Conservation (phyloP, 192 early-diverging fungal species). For the Mortierella claussenii region DNA sequence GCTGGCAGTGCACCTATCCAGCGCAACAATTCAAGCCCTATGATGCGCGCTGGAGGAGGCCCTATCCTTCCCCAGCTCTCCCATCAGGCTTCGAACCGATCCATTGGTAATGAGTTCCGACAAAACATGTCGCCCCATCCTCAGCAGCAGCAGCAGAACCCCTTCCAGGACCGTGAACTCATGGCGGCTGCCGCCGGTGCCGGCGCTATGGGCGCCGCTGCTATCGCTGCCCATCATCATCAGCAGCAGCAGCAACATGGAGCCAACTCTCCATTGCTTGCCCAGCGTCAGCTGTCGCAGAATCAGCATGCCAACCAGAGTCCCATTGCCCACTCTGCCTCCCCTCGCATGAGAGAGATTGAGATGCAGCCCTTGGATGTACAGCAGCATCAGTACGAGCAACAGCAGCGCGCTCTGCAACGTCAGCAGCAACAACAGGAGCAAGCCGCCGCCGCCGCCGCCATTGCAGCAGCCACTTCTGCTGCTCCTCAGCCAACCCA, state of each 20-base stretch:
- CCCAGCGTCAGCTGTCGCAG: conserved; percentile 9
- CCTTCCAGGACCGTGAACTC: conserved; percentile 41
- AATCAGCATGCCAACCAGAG: too few relatives aligned
- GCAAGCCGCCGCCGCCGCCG: conserved; percentile 2
- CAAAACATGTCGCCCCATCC: conserved; percentile 9
- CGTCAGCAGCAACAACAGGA: conserved; percentile 30
- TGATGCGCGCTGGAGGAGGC: conserved; percentile 30
- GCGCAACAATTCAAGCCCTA: conserved; percentile 33
- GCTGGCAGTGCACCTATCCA: conserved; percentile 14
- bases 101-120: conserved; percentile 9
- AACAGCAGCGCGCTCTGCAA: conserved; percentile 32
- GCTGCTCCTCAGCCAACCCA: neutral
- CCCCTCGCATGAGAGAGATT: conserved; percentile 29
- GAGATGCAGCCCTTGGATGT: conserved; percentile 53
- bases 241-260: neutral
- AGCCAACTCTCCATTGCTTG: conserved; percentile 1
- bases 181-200: conserved; percentile 21
- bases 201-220: conserved; percentile 5
- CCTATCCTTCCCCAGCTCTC: neutral
- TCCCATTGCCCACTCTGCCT: neutral
- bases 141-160: conserved; percentile 18
- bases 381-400: conserved; percentile 52
- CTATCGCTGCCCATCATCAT: neutral
- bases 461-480: conserved; percentile 1
- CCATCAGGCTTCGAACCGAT: conserved; percentile 15